These are phyloP conservation scores for Gastrolobium villosum DNA, from an alignment of 306 rosid genomes.

Conservation along the genomic window DNA sequence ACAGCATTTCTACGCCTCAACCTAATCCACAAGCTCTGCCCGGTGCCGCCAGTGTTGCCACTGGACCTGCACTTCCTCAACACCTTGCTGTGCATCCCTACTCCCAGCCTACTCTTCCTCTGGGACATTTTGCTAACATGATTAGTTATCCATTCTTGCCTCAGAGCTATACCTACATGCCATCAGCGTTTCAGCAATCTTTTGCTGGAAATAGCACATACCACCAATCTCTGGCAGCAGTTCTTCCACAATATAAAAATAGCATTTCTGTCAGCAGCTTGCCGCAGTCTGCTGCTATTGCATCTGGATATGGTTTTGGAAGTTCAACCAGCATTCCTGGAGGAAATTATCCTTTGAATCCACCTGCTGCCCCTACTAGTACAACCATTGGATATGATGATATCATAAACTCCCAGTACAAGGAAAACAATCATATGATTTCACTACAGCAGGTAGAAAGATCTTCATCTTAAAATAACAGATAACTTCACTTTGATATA, in stretches of 20 bases:
- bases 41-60: slow-evolving; percentile 74
- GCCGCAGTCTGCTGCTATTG: slow-evolving; percentile 89
- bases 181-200: slow-evolving; percentile 95
- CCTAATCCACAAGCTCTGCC: slow-evolving; percentile 74
- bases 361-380: slow-evolving; percentile 76
- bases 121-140: slow-evolving; percentile 96
- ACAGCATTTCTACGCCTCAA: slow-evolving; percentile 75
- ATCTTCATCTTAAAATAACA: background rate
- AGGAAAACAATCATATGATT: slow-evolving; percentile 86
- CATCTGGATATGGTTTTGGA: slow-evolving; percentile 95
- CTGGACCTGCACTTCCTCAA: slow-evolving; percentile 95
- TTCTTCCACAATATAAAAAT: slow-evolving; percentile 95
- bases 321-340: slow-evolving; percentile 91
- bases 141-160: slow-evolving; percentile 96
- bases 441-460: slow-evolving; percentile 90
- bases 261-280: slow-evolving; percentile 95
- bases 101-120: slow-evolving; percentile 89
- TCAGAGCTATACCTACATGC: slow-evolving; percentile 97
- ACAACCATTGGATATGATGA: slow-evolving; percentile 91
- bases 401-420: slow-evolving; percentile 82
- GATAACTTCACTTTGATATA: background rate
- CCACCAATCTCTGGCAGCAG: slow-evolving; percentile 94
- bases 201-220: slow-evolving; percentile 95
- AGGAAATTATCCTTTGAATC: slow-evolving; percentile 88
- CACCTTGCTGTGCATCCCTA: slow-evolving; percentile 97